Evolutionary conservation across 2,329 filamentous ascomycete species (phyloP).

Genomic region (Colletotrichum spinosum): DNA sequence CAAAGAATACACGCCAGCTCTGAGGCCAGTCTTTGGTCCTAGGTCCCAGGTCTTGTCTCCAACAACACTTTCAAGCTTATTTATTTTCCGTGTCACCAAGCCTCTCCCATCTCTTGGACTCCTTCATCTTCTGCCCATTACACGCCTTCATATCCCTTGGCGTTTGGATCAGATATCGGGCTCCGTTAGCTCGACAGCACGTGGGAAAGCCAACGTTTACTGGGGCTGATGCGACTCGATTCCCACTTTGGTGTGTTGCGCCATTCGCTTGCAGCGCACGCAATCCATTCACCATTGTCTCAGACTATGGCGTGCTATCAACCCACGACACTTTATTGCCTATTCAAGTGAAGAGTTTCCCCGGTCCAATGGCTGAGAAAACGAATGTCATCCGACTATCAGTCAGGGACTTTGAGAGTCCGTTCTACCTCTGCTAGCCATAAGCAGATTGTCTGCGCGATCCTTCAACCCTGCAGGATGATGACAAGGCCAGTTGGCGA

Average conservation of each 20-base stretch:
- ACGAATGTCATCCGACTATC: too few species aligned
- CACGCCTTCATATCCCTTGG: background rate
- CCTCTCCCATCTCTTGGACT: too few species aligned
- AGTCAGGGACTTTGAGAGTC: too few species aligned
- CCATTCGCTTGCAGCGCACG: conserved; percentile 32
- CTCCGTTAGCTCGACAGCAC: background rate
- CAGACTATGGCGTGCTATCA: conserved; percentile 27
- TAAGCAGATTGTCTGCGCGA: too few species aligned
- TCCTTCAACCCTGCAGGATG: too few species aligned
- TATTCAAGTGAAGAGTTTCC: background rate
- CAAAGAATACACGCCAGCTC: background rate
- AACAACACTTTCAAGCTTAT: too few species aligned
- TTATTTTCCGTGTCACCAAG: too few species aligned
- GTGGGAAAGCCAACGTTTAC: background rate
- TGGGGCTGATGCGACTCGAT: conserved; percentile 18
- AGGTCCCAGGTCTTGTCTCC: too few species aligned
- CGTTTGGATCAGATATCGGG: background rate
- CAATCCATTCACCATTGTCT: conserved; percentile 33
- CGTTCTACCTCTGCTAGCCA: too few species aligned
- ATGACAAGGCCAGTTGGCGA: too few species aligned
- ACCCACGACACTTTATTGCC: background rate
- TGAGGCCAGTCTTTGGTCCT: background rate
- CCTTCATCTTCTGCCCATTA: too few species aligned
- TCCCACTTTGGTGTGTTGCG: conserved; percentile 19
- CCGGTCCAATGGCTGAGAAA: too few species aligned